Conservation (phyloP, 805 yeast genomes). For the Cephaloascus fragrans region DNA sequence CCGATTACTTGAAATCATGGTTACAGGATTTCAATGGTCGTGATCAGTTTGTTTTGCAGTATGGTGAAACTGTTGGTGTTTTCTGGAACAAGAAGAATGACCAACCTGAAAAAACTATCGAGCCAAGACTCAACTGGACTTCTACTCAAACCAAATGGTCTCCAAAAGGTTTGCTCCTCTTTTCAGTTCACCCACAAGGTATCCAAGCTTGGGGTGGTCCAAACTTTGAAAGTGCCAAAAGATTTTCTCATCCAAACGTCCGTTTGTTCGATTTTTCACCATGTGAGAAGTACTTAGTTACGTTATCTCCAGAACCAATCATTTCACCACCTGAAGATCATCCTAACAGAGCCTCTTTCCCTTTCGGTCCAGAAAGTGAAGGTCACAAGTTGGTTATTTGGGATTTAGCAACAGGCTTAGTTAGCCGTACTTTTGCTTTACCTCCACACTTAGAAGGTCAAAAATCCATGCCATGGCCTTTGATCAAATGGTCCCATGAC, state of each 20-base stretch:
- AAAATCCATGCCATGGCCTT: slow-evolving; percentile 86
- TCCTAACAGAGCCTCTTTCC: slow-evolving; percentile 59
- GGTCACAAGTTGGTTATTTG: slow-evolving; percentile 93
- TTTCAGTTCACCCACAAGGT: slow-evolving; percentile 90
- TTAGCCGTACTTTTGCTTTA: slow-evolving; percentile 84
- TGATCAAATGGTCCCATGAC: slow-evolving; percentile 91
- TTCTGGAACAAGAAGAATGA: slow-evolving; percentile 75
- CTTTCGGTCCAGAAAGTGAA: slow-evolving; percentile 78
- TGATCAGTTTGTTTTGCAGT: slow-evolving; percentile 81
- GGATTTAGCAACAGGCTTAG: slow-evolving; percentile 78
- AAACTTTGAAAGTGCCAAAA: slow-evolving; percentile 58
- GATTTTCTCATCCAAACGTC: slow-evolving; percentile 84
- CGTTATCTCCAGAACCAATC: slow-evolving; percentile 83
- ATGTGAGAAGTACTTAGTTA: slow-evolving; percentile 79
- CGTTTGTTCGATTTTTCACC: slow-evolving; percentile 89
- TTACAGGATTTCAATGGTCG: slow-evolving; percentile 80
- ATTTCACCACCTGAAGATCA: slow-evolving; percentile 54
- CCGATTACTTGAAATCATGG: slow-evolving; percentile 86
- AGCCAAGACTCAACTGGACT: slow-evolving; percentile 80
- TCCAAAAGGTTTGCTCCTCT: slow-evolving; percentile 83
- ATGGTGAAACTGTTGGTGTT: slow-evolving; percentile 71
- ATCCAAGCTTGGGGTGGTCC: slow-evolving; percentile 94
- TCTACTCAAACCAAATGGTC: slow-evolving; percentile 83
- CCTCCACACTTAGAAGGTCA: slow-evolving; percentile 61
- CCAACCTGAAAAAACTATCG: slow-evolving; percentile 67